phyloP scores from a whole-genome alignment of 768 basidiomycete species.

The Termitomyces sp. region DNA sequence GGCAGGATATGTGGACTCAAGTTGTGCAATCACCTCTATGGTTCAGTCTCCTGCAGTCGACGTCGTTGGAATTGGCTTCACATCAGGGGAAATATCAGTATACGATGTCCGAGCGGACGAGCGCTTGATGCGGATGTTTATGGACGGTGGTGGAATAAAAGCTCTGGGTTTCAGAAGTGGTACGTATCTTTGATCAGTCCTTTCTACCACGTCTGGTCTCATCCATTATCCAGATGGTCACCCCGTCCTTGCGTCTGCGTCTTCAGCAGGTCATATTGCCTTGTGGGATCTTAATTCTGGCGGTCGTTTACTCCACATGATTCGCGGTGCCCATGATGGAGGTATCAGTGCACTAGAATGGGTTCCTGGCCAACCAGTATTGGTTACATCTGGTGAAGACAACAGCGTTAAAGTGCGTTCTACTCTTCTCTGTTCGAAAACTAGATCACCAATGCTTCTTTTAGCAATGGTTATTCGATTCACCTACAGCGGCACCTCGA shows the following conservation, averaged over 20 bases:
- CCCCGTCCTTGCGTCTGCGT: conserved; percentile 83
- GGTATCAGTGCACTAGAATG: conserved; percentile 82
- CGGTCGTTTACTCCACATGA: conserved; percentile 78
- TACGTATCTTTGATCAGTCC: conserved; percentile 23
- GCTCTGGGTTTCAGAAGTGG: conserved; percentile 86
- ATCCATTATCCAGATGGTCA: conserved; percentile 61
- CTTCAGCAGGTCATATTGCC: conserved; percentile 84
- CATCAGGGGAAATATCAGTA: conserved; percentile 82
- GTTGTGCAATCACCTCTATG: conserved; percentile 66
- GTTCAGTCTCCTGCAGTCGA: conserved; percentile 95
- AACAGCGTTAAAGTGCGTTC: conserved; percentile 85
- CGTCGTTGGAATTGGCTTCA: conserved; percentile 89
- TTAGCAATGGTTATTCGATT: conserved; percentile 98
- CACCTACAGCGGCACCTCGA: conserved; percentile 80
- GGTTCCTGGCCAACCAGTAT: conserved; percentile 88
- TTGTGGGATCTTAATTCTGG: conserved; percentile 89
- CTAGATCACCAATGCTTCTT: neutral
- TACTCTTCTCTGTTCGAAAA: neutral
- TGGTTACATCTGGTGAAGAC: conserved; percentile 89
- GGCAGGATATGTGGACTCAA: conserved; percentile 19
- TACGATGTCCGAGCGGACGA: conserved; percentile 92
- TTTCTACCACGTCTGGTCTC: conserved; percentile 4
- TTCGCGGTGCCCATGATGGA: conserved; percentile 88
- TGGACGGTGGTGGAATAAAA: conserved; percentile 81
- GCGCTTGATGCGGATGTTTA: conserved; percentile 80